Conservation (phyloP, 257 asterid genomes). For the Knoxia roxburghii region DNA sequence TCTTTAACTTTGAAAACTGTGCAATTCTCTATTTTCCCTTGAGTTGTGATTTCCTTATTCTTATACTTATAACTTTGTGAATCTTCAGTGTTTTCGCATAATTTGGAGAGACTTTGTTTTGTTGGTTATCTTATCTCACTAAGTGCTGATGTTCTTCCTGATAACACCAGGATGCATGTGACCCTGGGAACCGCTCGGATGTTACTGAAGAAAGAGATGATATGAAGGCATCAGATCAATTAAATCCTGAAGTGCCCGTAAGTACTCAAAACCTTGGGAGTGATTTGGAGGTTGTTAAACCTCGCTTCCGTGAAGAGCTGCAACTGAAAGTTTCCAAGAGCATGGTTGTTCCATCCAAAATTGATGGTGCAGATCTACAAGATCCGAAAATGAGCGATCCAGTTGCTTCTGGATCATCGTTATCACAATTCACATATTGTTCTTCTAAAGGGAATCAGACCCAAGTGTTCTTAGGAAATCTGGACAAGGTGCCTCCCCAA, state of each 20-base stretch:
- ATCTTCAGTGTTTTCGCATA: neutral
- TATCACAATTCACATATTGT: constrained; percentile 36
- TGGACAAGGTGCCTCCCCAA: constrained; percentile 14
- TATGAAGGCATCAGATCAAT: constrained; percentile 35
- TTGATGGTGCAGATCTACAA: constrained; percentile 13
- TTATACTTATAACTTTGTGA: neutral
- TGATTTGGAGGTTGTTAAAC: constrained; percentile 19
- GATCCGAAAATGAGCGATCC: constrained; percentile 19
- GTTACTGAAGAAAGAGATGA: constrained; percentile 72
- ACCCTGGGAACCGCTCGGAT: constrained; percentile 75
- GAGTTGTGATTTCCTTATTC: neutral
- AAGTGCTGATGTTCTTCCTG: constrained; percentile 13
- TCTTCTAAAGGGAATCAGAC: constrained; percentile 24
- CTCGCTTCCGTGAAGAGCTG: constrained; percentile 24
- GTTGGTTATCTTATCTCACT: neutral
- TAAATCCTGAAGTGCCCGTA: constrained; percentile 17
- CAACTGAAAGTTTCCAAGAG: constrained; percentile 18
- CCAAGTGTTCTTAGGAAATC: constrained; percentile 22
- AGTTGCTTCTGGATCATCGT: constrained; percentile 26
- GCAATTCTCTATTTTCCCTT: neutral
- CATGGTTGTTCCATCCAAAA: constrained; percentile 18
- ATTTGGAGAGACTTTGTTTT: neutral
- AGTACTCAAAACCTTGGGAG: constrained; percentile 21
- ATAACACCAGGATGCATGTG: constrained; percentile 57
- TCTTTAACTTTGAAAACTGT: neutral